Conservation (phyloP, 2,329 filamentous ascomycete species). For the Escovopsis sp. region DNA sequence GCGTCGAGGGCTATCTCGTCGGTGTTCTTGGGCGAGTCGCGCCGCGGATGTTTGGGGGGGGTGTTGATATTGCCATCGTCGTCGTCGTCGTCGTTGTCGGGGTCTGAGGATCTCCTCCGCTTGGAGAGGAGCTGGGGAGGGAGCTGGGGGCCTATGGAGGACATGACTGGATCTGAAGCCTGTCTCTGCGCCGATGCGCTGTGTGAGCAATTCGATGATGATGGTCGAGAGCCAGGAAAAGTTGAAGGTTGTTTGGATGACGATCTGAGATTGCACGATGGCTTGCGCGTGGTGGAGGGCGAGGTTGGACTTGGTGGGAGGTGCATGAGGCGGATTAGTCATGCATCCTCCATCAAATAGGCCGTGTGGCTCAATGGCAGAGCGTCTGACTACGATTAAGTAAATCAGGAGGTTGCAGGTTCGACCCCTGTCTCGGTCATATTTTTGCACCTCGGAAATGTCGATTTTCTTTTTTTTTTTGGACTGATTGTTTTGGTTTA, state of each 20-base stretch:
- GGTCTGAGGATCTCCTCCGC: conserved; percentile 40
- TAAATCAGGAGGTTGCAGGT: conserved; percentile 1
- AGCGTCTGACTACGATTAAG: background rate
- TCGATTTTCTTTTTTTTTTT: too few relatives aligned
- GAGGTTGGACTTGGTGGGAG: background rate
- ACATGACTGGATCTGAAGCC: conserved; percentile 31
- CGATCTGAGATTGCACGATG: too few relatives aligned
- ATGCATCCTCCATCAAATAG: background rate
- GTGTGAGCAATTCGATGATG: background rate
- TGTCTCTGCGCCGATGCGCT: background rate
- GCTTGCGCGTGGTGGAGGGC: background rate
- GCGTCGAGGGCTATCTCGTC: conserved; percentile 33
- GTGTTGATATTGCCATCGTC: background rate
- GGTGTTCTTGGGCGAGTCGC: conserved; percentile 16
- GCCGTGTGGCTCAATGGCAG: background rate
- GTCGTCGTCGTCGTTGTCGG: conserved; percentile 14
- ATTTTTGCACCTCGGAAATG: background rate
- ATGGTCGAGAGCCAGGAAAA: background rate
- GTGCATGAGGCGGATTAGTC: background rate
- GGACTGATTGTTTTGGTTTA: too few relatives aligned
- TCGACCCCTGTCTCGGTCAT: background rate
- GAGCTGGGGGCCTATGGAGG: conserved; percentile 55
- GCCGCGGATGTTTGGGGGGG: conserved; percentile 28
- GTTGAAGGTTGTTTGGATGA: too few relatives aligned
- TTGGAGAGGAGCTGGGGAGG: conserved; percentile 49